These are phyloP conservation scores for Apiotrichum siamense DNA, from an alignment of 1,284 basidiomycete species.

Conservation along the genomic window DNA sequence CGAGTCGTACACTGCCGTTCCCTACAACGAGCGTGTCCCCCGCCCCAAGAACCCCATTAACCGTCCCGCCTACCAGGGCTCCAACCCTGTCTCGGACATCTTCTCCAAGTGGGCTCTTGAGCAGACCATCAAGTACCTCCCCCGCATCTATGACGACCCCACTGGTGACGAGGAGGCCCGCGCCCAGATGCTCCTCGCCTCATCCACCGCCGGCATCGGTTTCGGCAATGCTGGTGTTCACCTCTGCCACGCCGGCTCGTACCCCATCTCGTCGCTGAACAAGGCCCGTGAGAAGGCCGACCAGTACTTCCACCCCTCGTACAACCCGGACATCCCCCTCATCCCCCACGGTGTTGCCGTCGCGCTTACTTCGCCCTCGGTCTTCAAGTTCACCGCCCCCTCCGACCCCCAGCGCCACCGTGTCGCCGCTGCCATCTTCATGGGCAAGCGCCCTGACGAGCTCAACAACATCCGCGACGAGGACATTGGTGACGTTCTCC, in stretches of 20 bases:
- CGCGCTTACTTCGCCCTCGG: conserved; percentile 78
- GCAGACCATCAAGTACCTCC: conserved; percentile 84
- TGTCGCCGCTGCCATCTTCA: conserved; percentile 80
- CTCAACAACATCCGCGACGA: conserved; percentile 70
- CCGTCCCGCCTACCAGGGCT: conserved; percentile 82
- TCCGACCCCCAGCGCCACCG: conserved; percentile 86
- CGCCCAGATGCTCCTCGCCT: conserved; percentile 69
- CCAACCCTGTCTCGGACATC: conserved; percentile 92
- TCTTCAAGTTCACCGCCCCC: conserved; percentile 89
- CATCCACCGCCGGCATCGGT: conserved; percentile 78
- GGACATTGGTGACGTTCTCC: conserved; percentile 73
- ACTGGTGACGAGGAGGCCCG: conserved; percentile 72
- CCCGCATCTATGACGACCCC: conserved; percentile 72
- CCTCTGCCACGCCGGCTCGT: conserved; percentile 55
- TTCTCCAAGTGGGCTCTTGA: conserved; percentile 92
- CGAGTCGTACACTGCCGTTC: conserved; percentile 57
- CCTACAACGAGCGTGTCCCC: conserved; percentile 77
- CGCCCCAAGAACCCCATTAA: conserved; percentile 84
- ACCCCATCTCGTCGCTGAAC: conserved; percentile 79
- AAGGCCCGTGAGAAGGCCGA: conserved; percentile 84
- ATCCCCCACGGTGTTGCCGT: conserved; percentile 89
- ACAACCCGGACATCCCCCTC: conserved; percentile 73
- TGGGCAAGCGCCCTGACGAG: conserved; percentile 59
- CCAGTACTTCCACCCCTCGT: conserved; percentile 66
- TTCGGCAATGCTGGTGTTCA: conserved; percentile 93